Conservation (phyloP, 164 flowering plant genomes). For the Stephania japonica region DNA sequence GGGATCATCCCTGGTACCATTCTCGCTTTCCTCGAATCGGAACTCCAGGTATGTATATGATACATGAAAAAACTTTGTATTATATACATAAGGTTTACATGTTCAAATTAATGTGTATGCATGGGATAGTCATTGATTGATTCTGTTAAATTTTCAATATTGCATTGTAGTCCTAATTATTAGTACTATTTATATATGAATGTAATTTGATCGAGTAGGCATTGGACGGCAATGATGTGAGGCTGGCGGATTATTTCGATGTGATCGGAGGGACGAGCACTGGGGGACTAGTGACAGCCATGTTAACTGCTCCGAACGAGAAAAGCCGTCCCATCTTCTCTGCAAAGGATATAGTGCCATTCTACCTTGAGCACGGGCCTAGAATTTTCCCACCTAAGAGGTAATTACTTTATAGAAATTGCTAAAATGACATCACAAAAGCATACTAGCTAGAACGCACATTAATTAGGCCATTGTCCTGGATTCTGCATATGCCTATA, state of each 20-base stretch:
- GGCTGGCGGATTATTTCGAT: slow-evolving; percentile 35
- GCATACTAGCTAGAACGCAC: too few relatives aligned
- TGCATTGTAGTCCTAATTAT: too few relatives aligned
- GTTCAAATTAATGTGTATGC: not conserved
- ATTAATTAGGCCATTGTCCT: too few relatives aligned
- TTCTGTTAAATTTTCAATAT: too few relatives aligned
- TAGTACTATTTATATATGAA: not conserved
- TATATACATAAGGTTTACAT: not conserved
- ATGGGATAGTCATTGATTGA: too few relatives aligned
- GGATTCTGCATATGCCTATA: too few relatives aligned
- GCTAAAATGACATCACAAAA: too few relatives aligned
- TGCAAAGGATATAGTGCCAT: slow-evolving; percentile 27
- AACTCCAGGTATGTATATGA: slow-evolving; percentile 29
- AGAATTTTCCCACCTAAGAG: slow-evolving; percentile 26
- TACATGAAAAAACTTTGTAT: not conserved
- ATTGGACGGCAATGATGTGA: slow-evolving; percentile 29
- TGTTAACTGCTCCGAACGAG: slow-evolving; percentile 29
- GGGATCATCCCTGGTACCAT: slow-evolving; percentile 34
- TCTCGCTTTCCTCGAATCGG: slow-evolving; percentile 25
- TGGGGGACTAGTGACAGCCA: slow-evolving; percentile 29
- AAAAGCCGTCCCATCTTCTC: slow-evolving; percentile 23
- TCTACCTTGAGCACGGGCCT: slow-evolving; percentile 30
- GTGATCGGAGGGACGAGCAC: slow-evolving; percentile 38
- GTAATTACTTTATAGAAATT: too few relatives aligned
- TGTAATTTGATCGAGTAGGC: slow-evolving; percentile 15